These are phyloP conservation scores for Paraurostyla sp. DNA, from an alignment of 73 alveolate species.

Conservation along the genomic window DNA sequence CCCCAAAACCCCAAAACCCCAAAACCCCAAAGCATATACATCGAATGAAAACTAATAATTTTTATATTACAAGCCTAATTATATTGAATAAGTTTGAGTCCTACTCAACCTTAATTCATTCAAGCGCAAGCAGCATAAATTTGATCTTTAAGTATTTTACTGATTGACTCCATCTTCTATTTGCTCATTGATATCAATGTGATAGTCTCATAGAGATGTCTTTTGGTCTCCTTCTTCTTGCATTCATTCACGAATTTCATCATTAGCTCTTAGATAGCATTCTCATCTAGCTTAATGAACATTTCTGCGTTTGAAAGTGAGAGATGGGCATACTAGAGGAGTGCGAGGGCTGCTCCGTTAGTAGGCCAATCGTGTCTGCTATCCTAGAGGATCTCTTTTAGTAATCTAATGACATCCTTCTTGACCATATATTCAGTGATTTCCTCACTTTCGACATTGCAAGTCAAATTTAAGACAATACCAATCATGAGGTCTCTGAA, in stretches of 20 bases:
- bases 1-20: too few species aligned
- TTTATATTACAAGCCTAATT: too few species aligned
- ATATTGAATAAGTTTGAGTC: too few species aligned
- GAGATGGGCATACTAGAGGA: slow-evolving; percentile 52
- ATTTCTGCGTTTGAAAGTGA: slow-evolving; percentile 58
- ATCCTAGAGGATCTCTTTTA: slow-evolving; percentile 52
- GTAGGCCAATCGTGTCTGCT: slow-evolving; percentile 72
- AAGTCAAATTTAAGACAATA: slow-evolving; percentile 61
- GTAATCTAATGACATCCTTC: slow-evolving; percentile 27
- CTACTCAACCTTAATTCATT: too few species aligned
- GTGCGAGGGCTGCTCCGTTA: slow-evolving; percentile 73
- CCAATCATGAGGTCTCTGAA: slow-evolving; percentile 71
- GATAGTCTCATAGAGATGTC: slow-evolving; percentile 59
- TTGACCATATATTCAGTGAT: slow-evolving; percentile 48
- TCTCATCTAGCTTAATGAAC: slow-evolving; percentile 29
- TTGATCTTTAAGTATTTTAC: slow-evolving; percentile 6
- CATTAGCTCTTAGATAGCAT: background rate
- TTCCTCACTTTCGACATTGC: slow-evolving; percentile 71
- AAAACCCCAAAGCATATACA: too few species aligned
- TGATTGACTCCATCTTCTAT: slow-evolving; percentile 51
- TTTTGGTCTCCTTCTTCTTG: slow-evolving; percentile 63
- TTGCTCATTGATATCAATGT: slow-evolving; percentile 18
- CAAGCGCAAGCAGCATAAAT: slow-evolving; percentile 69
- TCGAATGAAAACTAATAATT: too few species aligned
- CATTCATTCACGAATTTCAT: slow-evolving; percentile 47